Evolutionary conservation across 768 basidiomycete species (phyloP), one percentile per base, ranked within the genome.

Genomic region (Hortiboletus flavorubellus): DNA sequence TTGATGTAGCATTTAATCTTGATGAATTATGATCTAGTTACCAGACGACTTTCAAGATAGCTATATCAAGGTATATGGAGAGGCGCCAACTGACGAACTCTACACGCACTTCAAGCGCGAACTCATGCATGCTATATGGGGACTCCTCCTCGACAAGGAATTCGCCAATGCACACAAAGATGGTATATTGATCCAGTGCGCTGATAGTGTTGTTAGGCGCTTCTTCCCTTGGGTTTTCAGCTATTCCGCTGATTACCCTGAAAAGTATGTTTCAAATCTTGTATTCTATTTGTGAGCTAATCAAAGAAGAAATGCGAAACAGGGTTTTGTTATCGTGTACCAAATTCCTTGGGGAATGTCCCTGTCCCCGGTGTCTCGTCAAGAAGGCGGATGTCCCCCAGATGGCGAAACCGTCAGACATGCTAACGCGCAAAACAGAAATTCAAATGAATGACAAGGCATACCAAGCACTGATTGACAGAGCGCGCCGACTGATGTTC

Each of bases 91-190:
- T 1, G 12, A 12, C 8, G 12, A 23, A 1, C 1, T 48, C 8
- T 10, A 30, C 3, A 58, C 60, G 1, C 60, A 67, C 18, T 62
- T 57, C 43, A 61, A 59, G 35, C 50, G 46, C 1, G 59, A 68
- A 38, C 35, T 68, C 0, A 43, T 66, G 8, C 67, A 68, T 0
- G 55, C 53, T 0, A 33, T 63, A 0, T 63, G 52, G 53, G 21
- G 8, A 10, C 44, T 60, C 0, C 35, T 69, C 2, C 46, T 68
- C 0, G 41, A 66, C 18, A 43, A 61, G 4, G 1, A 54, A 1
- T 64, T 68, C 30, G 15, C 53, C 3, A 10, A 54, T 0, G 63
- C 58, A 1, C 68, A 63, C n/a, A 11, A 16, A 9, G 15, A 47
- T 46, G 60, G 64, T 0, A 46, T 68, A 15, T 46, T 61, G 9